Percentiles rank a stretch among this genome's conserved stretches.
These are phyloP conservation scores for Solanum tarijense DNA, from an alignment of 257 asterid genomes.

Conservation along the genomic window DNA sequence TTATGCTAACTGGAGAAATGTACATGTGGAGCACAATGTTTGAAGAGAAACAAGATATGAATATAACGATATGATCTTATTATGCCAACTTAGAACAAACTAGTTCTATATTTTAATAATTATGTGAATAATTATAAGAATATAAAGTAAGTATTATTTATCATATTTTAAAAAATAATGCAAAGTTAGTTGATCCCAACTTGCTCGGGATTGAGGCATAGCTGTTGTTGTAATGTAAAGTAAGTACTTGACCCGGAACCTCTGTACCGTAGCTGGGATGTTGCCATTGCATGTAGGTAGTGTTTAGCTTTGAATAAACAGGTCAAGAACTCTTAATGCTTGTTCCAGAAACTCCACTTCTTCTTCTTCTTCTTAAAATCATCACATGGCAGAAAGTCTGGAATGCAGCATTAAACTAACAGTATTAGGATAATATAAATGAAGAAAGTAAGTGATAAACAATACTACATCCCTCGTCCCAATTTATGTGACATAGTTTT, in stretches of 20 bases:
- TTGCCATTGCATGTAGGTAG: not conserved
- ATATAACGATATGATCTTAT: not conserved
- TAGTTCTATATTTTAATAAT: not conserved
- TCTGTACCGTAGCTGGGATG: constrained; percentile 7
- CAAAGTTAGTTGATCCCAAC: not conserved
- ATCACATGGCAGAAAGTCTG: constrained; percentile 62
- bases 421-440: not conserved
- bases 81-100: not conserved
- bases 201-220: not conserved
- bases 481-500: not conserved
- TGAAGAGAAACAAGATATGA: not conserved
- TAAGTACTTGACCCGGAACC: not conserved
- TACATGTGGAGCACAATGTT: not conserved
- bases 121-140: not conserved
- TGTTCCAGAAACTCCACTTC: constrained; percentile 87
- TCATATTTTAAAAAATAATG: not conserved
- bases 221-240: not conserved
- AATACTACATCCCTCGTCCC: not conserved
- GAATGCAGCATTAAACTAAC: not conserved
- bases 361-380: constrained; percentile 75
- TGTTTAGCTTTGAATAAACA: not conserved
- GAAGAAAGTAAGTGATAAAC: not conserved
- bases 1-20: not conserved
- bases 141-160: not conserved
- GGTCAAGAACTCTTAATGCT: constrained; percentile 23